Percentiles rank a stretch among this genome's conserved stretches.
These are phyloP conservation scores for Pseudogymnoascus sp. DNA, from an alignment of 2,329 filamentous ascomycete species.

Conservation along the genomic window DNA sequence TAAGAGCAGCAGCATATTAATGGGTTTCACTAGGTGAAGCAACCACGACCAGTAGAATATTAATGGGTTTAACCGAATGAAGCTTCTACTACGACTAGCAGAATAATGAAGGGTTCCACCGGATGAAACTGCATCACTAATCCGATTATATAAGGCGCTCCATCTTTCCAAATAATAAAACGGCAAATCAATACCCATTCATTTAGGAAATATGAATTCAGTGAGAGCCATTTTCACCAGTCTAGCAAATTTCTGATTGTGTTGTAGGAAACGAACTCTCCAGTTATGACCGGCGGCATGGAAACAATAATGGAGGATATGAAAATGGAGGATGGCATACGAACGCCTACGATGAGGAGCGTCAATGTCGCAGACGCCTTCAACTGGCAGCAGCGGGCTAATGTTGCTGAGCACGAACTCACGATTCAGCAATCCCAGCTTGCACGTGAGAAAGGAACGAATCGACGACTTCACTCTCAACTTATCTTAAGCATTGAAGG, in stretches of 20 bases:
- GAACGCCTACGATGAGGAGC: conserved; percentile 14
- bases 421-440: conserved; percentile 12
- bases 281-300: not conserved
- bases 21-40: not conserved
- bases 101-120: not conserved
- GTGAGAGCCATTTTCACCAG: not conserved
- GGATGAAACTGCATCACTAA: not conserved
- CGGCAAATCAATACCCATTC: not conserved
- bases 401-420: conserved; percentile 14
- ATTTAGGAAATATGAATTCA: not conserved
- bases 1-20: not conserved
- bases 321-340: conserved; percentile 10
- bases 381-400: conserved; percentile 15
- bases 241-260: not conserved
- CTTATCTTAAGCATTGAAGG: conserved; percentile 14
- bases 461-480: conserved; percentile 12
- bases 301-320: not conserved
- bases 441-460: conserved; percentile 15
- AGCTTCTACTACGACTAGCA: not conserved
- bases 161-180: not conserved
- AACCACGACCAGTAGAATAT: not conserved
- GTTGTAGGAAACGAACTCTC: not conserved
- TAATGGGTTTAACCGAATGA: not conserved
- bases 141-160: not conserved
- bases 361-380: conserved; percentile 16